These are phyloP conservation scores for Aspergillus coremiiformis DNA, from an alignment of 495 filamentous ascomycete genomes.

Conservation along the genomic window DNA sequence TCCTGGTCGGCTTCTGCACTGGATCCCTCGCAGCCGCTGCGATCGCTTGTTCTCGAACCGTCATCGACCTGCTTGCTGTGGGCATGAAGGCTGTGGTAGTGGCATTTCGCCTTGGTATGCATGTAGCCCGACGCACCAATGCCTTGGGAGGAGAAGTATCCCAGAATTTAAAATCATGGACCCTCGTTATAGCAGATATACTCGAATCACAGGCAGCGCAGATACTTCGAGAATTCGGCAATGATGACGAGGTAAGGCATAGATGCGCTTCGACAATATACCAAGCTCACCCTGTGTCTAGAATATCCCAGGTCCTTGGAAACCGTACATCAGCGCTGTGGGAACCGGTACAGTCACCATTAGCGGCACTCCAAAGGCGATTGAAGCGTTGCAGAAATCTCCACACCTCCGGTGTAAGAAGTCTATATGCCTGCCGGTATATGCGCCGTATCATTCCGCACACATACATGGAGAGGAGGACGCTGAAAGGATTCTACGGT, in stretches of 20 bases:
- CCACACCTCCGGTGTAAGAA: not conserved
- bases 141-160: no score
- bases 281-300: no score
- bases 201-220: no score
- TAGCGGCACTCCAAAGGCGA: not conserved
- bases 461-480: conserved; percentile 23
- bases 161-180: no score
- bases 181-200: no score
- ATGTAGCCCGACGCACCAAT: no score
- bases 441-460: not conserved
- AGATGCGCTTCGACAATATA: no score
- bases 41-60: not conserved
- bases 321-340: not conserved
- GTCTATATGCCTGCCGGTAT: not conserved
- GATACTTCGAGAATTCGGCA: no score
- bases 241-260: no score
- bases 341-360: not conserved
- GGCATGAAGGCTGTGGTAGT: not conserved
- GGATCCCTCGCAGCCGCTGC: not conserved
- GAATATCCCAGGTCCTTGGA: no score
- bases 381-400: not conserved
- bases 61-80: not conserved
- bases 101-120: not conserved
- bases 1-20: not conserved
- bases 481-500: conserved; percentile 4